These are phyloP conservation scores for Thymus mandschuricus DNA, from an alignment of 257 asterid genomes.

Conservation along the genomic window DNA sequence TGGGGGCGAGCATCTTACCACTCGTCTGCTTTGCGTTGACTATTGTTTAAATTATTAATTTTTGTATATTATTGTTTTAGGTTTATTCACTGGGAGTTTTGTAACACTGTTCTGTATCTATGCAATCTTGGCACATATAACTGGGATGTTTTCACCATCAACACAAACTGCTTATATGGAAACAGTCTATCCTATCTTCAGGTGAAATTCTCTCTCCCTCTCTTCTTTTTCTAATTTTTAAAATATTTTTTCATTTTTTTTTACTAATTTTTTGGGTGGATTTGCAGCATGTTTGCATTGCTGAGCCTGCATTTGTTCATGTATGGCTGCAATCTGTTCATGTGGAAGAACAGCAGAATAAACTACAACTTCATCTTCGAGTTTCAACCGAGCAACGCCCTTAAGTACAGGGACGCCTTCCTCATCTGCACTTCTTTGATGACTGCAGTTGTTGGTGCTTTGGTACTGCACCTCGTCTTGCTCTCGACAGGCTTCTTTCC, in stretches of 20 bases:
- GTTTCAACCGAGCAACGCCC: slow-evolving; percentile 69
- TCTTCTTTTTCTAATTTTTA: background rate
- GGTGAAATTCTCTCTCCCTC: slow-evolving; percentile 45
- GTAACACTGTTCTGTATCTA: slow-evolving; percentile 75
- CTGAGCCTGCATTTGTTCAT: slow-evolving; percentile 89
- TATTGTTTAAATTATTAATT: background rate
- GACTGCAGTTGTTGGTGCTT: slow-evolving; percentile 84
- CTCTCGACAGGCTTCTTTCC: slow-evolving; percentile 59
- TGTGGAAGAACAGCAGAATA: slow-evolving; percentile 87
- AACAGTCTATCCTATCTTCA: slow-evolving; percentile 87
- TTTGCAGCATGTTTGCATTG: slow-evolving; percentile 92
- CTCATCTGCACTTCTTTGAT: slow-evolving; percentile 75
- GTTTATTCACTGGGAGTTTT: slow-evolving; percentile 89
- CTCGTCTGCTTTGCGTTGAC: no score
- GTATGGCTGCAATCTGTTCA: slow-evolving; percentile 90
- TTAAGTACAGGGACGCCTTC: slow-evolving; percentile 88
- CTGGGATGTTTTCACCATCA: slow-evolving; percentile 72
- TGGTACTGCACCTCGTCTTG: slow-evolving; percentile 74
- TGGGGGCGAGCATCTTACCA: no score
- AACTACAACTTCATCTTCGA: slow-evolving; percentile 91
- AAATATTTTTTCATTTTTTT: background rate
- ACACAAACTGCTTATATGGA: slow-evolving; percentile 69
- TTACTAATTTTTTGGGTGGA: background rate
- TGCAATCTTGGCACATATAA: slow-evolving; percentile 80
- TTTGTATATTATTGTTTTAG: slow-evolving; percentile 40